Conservation (phyloP, 768 basidiomycete genomes). For the Lactarius pseudohatsudake region DNA sequence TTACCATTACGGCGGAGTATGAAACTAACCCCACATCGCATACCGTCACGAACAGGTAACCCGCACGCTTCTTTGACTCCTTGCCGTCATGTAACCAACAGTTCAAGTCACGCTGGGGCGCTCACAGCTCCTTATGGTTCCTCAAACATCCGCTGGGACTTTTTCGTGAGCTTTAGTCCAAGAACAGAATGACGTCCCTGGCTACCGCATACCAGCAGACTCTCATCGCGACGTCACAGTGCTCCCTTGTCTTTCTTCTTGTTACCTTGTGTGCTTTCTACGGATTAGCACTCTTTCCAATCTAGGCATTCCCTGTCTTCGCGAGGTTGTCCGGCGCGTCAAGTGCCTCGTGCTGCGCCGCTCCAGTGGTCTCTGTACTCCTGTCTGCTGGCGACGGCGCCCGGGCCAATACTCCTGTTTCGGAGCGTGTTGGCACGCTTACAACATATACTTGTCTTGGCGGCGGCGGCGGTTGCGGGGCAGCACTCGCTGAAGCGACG, state of each 20-base stretch:
- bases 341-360: not conserved
- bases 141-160: not conserved
- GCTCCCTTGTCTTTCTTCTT: not conserved
- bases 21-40: not conserved
- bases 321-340: not conserved
- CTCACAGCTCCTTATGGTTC: not conserved
- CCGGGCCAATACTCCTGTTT: not conserved
- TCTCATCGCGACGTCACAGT: not conserved
- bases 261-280: not conserved
- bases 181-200: not conserved
- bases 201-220: not conserved
- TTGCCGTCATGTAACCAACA: not conserved
- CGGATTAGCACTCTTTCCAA: not conserved
- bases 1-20: not conserved
- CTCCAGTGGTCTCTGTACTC: not conserved
- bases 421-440: no score
- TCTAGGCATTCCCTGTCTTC: not conserved
- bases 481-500: not conserved
- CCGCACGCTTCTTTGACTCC: not conserved
- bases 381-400: not conserved
- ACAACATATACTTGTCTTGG: slow-evolving; percentile 1
- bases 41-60: not conserved
- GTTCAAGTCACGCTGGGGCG: not conserved
- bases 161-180: not conserved
- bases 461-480: not conserved